Evolutionary conservation across 1,284 basidiomycete species (phyloP).

Genomic region (Rhodotorula sp.): DNA sequence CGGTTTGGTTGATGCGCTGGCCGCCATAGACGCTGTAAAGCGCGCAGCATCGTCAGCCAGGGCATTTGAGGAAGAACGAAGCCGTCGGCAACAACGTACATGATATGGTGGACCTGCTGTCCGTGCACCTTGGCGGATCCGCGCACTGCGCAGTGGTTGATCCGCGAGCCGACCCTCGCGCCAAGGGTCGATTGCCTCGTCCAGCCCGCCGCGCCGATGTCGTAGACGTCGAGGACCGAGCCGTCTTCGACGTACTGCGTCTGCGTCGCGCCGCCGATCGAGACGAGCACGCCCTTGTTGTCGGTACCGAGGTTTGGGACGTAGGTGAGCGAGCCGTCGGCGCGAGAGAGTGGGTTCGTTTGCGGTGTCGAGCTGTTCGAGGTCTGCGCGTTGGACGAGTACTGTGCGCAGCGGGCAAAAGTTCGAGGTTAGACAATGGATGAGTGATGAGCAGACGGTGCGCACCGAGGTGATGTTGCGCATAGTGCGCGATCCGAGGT

Average conservation of each 20-base stretch:
- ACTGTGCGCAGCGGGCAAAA: conserved; percentile 17
- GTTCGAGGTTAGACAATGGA: not conserved
- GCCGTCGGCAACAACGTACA: not conserved
- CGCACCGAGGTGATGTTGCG: conserved; percentile 28
- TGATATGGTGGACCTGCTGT: conserved; percentile 34
- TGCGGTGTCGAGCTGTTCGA: conserved; percentile 40
- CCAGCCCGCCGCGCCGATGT: conserved; percentile 44
- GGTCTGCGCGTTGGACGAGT: conserved; percentile 30
- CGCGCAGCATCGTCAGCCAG: not conserved
- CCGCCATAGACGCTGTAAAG: conserved; percentile 39
- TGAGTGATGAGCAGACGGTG: not conserved
- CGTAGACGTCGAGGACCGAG: conserved; percentile 45
- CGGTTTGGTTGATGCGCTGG: conserved; percentile 39
- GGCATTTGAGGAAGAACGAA: no score
- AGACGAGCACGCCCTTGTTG: conserved; percentile 42
- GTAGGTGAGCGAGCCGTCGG: conserved; percentile 44
- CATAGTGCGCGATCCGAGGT: conserved; percentile 24
- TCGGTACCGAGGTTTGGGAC: conserved; percentile 40
- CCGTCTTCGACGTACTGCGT: conserved; percentile 38
- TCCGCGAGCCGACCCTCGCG: conserved; percentile 30
- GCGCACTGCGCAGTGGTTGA: conserved; percentile 46
- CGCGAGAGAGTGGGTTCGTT: conserved; percentile 41
- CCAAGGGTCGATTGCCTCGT: conserved; percentile 44
- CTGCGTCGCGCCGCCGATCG: conserved; percentile 46
- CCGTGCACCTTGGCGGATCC: conserved; percentile 44